A percentile compares a stretch with the other conserved stretches of the same genome.
These are phyloP conservation scores for Rhodotorula paludigena DNA, from an alignment of 768 basidiomycete species.

Conservation along the genomic window DNA sequence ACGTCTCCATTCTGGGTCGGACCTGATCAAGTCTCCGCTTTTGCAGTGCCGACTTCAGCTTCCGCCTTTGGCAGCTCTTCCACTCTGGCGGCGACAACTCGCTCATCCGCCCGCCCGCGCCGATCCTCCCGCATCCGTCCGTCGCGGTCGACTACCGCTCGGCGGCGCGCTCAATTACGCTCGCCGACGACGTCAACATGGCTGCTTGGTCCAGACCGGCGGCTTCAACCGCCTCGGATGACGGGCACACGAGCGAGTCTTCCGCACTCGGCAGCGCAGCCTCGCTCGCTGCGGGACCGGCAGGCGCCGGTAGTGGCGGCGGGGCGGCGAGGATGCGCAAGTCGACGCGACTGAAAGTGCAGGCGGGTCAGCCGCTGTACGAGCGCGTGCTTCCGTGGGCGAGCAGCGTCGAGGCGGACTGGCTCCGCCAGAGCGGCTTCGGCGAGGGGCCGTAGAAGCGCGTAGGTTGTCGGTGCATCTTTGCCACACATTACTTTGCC, in stretches of 20 bases:
- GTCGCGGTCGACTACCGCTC: conserved; percentile 65
- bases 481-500: no score
- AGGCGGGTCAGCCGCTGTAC: background rate
- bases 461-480: no score
- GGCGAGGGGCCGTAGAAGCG: no score
- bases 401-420: conserved; percentile 10
- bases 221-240: background rate
- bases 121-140: conserved; percentile 50
- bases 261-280: background rate
- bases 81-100: conserved; percentile 54
- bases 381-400: conserved; percentile 8
- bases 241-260: background rate
- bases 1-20: background rate
- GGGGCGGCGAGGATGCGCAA: background rate
- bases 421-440: conserved; percentile 21
- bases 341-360: background rate
- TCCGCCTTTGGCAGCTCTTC: conserved; percentile 51
- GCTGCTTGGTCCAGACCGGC: background rate
- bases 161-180: conserved; percentile 61
- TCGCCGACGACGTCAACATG: conserved; percentile 57
- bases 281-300: background rate
- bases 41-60: conserved; percentile 47
- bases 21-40: background rate
- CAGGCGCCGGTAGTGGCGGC: background rate
- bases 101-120: conserved; percentile 41